A percentile compares a stretch with the other conserved stretches of the same genome.
phyloP scores from a whole-genome alignment of 169 alveolate genomes.

The Toxoplasma gondii region DNA sequence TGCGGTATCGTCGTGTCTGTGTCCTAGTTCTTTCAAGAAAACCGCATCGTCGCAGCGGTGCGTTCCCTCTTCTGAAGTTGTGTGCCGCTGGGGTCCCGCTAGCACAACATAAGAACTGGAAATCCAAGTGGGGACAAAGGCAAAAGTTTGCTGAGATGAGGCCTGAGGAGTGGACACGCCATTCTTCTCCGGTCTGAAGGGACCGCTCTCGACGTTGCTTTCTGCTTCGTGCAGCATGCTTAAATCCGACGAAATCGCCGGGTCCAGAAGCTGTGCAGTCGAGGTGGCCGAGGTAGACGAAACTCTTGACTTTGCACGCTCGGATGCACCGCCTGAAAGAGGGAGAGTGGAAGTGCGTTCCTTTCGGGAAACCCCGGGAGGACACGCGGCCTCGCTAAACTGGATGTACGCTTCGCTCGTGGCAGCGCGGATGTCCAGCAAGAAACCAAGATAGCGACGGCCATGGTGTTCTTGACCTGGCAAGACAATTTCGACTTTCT shows the following conservation, averaged over 20 bases:
- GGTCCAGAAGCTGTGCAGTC: no score
- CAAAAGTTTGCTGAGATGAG: not conserved
- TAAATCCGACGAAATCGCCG: no score
- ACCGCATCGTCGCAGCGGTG: not conserved
- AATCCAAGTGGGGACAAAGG: not conserved
- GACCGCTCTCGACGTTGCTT: not conserved
- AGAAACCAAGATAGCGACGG: not conserved
- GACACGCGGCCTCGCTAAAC: not conserved
- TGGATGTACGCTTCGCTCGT: not conserved
- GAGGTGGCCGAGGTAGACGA: no score
- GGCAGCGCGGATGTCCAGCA: not conserved
- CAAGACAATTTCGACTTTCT: not conserved
- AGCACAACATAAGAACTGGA: not conserved
- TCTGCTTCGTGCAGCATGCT: not conserved
- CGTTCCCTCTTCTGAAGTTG: not conserved
- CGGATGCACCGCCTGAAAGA: not conserved
- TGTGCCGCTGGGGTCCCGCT: not conserved
- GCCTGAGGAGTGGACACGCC: not conserved
- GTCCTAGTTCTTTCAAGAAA: not conserved
- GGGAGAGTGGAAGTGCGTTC: not conserved
- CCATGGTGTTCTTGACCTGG: conserved; percentile 3
- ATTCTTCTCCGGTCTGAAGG: not conserved
- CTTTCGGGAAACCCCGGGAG: not conserved
- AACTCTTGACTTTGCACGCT: no score
- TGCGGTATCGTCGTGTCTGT: not conserved